A percentile compares a stretch with the other conserved stretches of the same genome.
These are phyloP conservation scores for Chlamydomonas sphaeroides DNA, from an alignment of 139 green algal species.

Conservation along the genomic window DNA sequence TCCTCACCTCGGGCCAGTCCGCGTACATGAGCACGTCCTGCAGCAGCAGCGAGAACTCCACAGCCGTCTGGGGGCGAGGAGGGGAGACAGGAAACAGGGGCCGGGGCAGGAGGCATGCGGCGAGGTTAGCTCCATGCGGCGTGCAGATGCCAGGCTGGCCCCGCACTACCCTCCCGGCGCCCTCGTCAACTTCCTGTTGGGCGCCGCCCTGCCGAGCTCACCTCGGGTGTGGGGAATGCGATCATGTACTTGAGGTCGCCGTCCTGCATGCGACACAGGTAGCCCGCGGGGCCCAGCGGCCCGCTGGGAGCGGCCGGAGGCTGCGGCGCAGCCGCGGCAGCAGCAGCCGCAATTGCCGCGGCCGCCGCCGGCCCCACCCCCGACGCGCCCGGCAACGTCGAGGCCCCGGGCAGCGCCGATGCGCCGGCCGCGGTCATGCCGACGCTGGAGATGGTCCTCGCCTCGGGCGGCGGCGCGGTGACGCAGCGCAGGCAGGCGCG, in stretches of 20 bases:
- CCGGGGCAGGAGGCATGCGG: too few species aligned
- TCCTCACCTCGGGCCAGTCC: constrained; percentile 50
- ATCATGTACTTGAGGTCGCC: constrained; percentile 70
- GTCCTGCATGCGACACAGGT: constrained; percentile 56
- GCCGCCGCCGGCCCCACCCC: background rate
- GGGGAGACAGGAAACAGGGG: too few species aligned
- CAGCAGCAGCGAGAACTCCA: constrained; percentile 60
- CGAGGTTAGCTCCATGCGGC: too few species aligned
- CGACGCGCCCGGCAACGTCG: background rate
- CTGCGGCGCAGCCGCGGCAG: too few species aligned
- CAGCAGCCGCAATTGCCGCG: too few species aligned
- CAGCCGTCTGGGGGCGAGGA: constrained; percentile 31
- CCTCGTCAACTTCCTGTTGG: too few species aligned
- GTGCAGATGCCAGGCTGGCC: too few species aligned
- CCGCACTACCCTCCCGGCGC: background rate
- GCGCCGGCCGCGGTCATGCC: too few species aligned
- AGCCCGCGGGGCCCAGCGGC: constrained; percentile 29
- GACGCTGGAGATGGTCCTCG: too few species aligned
- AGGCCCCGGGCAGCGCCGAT: background rate
- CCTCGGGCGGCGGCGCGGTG: background rate
- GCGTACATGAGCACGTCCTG: constrained; percentile 63
- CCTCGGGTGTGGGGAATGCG: constrained; percentile 46
- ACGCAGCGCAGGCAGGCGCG: constrained; percentile 19
- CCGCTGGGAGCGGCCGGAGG: too few species aligned
- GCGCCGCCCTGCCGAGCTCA: too few species aligned